These are phyloP conservation scores for Sutorius eximius DNA, from an alignment of 1,284 basidiomycete species.

Conservation along the genomic window DNA sequence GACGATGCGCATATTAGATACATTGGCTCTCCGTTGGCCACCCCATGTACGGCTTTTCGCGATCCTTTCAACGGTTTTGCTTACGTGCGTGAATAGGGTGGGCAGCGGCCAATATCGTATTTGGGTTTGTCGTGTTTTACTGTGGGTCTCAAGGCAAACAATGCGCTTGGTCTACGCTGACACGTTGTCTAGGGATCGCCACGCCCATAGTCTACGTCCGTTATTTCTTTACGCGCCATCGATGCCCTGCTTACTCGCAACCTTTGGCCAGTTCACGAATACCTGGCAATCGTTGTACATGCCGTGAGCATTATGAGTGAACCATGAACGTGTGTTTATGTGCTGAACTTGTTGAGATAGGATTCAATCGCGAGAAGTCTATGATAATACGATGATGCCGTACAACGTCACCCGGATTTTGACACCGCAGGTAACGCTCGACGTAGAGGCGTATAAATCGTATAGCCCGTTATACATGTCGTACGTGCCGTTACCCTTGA, in stretches of 20 bases:
- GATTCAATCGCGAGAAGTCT: constrained; percentile 35
- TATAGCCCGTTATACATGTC: constrained; percentile 76
- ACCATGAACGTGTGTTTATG: no score
- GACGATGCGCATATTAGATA: constrained; percentile 26
- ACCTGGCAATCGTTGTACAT: constrained; percentile 47
- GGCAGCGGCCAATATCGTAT: constrained; percentile 62
- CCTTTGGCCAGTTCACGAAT: constrained; percentile 47
- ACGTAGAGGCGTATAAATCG: constrained; percentile 52
- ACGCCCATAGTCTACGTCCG: constrained; percentile 45
- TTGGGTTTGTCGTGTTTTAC: constrained; percentile 63
- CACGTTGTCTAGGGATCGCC: constrained; percentile 47
- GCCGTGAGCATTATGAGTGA: constrained; percentile 26
- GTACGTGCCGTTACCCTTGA: constrained; percentile 9
- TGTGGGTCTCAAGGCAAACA: constrained; percentile 32
- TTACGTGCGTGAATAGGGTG: constrained; percentile 38
- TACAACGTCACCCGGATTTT: constrained; percentile 67
- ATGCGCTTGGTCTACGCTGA: not conserved
- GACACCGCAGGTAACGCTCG: constrained; percentile 46
- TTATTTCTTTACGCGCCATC: not conserved
- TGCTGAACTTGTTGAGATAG: constrained; percentile 15
- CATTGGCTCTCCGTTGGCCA: constrained; percentile 44
- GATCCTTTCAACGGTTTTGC: not conserved
- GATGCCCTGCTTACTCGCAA: not conserved
- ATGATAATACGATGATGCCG: constrained; percentile 46
- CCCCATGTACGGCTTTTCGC: constrained; percentile 27